Base-by-base conservation (phyloP, 768 basidiomycete species). In the Mycena amicta region DNA sequence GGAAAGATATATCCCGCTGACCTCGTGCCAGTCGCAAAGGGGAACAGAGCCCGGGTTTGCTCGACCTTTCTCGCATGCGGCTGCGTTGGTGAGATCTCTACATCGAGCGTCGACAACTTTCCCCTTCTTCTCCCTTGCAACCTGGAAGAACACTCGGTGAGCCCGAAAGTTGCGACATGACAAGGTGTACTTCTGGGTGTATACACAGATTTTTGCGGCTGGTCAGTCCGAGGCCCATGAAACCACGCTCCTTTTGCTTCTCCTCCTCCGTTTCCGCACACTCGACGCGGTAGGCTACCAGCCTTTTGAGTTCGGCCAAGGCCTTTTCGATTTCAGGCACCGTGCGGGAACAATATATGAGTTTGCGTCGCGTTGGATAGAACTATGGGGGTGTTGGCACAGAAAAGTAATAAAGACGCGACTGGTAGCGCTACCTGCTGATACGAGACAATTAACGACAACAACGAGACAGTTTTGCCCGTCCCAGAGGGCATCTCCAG, bases 401-500 rank as follows among this genome's bases (percentile, higher is more conserved):
- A 56, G 58, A 56, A 55, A 39, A 25, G 49, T 20, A 47, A 37
- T 46, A n/a, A 2, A 55, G 28, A 52, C 40, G 43, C 46, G 29
- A 26, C 13, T 22, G 11, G 20, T 16, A 2, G 26, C 64, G 59
- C n/a, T 58, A 92, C 96, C 79, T 97, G 95, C 75, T 98, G 96
- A 70, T 98, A 99, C 15, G 96, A 97, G 33, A 99, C 90, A 74
- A 99, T 99, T 55, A 99, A 75, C 2, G 93, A 95, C 18, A 99
- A 80, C 8, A 99, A 79, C 12, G 95, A 98, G 25, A 99, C 97
- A 0, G 97, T 99, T 79, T 99, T 99, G 23, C 97, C 97, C 22
- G 97, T 99, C 16, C 97, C 97, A 12, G 97, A 98, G 61, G 97
- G 97, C 97, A 99, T 99, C 78, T 99, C 97, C 33, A 99, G 83